Evolutionary conservation across 2,329 filamentous ascomycete species (phyloP).

Genomic region (Oidium heveae): DNA sequence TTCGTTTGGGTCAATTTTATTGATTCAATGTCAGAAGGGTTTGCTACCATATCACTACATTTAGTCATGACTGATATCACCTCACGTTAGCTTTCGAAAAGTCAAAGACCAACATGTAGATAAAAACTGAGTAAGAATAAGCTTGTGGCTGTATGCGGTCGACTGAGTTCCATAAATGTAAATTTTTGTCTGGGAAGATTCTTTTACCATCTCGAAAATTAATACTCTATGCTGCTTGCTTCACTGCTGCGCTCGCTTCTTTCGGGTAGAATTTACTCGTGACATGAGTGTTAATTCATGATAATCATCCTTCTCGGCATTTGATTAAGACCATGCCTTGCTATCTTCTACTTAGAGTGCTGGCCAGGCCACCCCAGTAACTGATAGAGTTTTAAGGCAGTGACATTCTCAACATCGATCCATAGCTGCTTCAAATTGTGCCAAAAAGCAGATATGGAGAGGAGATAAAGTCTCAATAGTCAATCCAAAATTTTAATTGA

Average conservation of each 20-base stretch:
- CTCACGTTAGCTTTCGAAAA: no score
- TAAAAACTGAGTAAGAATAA: no score
- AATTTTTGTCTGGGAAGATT: not conserved
- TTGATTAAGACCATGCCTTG: slow-evolving; percentile 4
- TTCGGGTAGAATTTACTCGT: not conserved
- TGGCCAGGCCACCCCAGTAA: slow-evolving; percentile 26
- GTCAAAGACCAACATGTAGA: no score
- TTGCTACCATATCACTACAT: no score
- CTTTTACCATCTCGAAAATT: not conserved
- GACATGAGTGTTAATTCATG: no score
- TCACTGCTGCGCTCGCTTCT: slow-evolving; percentile 28
- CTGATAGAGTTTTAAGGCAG: slow-evolving; percentile 21
- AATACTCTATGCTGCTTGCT: slow-evolving; percentile 17
- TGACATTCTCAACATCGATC: slow-evolving; percentile 33
- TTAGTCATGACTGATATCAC: no score
- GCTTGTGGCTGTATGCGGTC: no score
- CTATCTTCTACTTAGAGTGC: slow-evolving; percentile 16
- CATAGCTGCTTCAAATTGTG: slow-evolving; percentile 13
- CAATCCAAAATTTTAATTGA: slow-evolving; percentile 6
- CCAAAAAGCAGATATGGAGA: slow-evolving; percentile 13
- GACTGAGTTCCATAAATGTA: not conserved
- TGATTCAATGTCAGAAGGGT: no score
- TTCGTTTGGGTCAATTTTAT: no score
- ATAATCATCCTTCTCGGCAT: no score
- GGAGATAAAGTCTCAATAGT: slow-evolving; percentile 15